Conservation (phyloP, 2,329 filamentous ascomycete genomes). For the Cordyceps fumosorosea region DNA sequence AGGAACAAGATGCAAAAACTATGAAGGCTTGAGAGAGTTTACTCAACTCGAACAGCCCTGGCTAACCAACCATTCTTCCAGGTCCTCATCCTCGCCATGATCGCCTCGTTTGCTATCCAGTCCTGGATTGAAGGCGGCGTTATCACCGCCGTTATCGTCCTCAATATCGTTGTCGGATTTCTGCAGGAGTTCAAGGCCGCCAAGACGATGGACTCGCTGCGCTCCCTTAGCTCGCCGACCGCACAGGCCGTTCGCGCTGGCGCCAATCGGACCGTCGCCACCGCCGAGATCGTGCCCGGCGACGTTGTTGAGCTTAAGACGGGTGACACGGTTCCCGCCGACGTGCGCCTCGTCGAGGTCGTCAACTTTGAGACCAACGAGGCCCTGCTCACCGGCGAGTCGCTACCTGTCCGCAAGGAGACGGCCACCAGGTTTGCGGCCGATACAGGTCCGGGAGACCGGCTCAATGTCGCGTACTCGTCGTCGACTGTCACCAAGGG, state of each 20-base stretch:
- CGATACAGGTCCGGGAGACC: conserved; percentile 46
- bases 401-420: conserved; percentile 52
- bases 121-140: conserved; percentile 57
- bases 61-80: conserved; percentile 17
- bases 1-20: not conserved
- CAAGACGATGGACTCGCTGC: conserved; percentile 43
- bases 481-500: conserved; percentile 57
- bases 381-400: conserved; percentile 58
- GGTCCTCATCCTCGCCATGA: conserved; percentile 51
- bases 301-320: conserved; percentile 49
- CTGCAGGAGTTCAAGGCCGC: conserved; percentile 40
- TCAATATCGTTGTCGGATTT: conserved; percentile 51
- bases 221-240: conserved; percentile 37
- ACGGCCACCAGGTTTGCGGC: conserved; percentile 34
- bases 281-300: conserved; percentile 46
- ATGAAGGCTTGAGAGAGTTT: not conserved
- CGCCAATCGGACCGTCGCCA: conserved; percentile 30
- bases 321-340: conserved; percentile 56
- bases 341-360: conserved; percentile 48
- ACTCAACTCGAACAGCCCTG: not conserved
- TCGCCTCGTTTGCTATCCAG: conserved; percentile 48
- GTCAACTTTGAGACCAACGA: conserved; percentile 66
- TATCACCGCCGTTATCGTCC: conserved; percentile 47
- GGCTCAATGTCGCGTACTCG: conserved; percentile 56
- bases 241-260: conserved; percentile 37